Conservation (phyloP, 331 rosid genomes). For the Pyracantha coccinea region DNA sequence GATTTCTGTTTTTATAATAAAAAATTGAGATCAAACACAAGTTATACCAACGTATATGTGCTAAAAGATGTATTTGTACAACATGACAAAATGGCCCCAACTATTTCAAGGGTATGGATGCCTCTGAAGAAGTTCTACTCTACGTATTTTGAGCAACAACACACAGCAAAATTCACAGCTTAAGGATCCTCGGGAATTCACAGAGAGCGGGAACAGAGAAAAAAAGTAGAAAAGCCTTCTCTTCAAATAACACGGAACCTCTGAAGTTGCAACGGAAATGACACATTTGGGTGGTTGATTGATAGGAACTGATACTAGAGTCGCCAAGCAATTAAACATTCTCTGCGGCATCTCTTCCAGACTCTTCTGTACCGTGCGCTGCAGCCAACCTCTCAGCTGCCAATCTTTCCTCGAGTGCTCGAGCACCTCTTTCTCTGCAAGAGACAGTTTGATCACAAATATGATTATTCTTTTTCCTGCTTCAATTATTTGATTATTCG, state of each 20-base stretch:
- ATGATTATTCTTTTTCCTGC: neutral
- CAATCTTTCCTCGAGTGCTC: conserved; percentile 91
- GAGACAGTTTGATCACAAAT: conserved; percentile 6
- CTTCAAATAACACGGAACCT: conserved; percentile 22
- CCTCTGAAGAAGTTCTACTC: neutral
- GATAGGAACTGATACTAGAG: conserved; percentile 10
- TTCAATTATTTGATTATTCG: neutral
- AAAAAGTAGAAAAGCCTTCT: neutral
- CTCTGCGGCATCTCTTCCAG: conserved; percentile 37
- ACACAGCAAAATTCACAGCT: conserved; percentile 7
- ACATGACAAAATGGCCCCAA: neutral
- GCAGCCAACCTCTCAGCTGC: conserved; percentile 72
- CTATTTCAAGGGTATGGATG: neutral
- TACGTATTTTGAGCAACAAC: conserved; percentile 7
- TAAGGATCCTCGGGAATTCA: conserved; percentile 11
- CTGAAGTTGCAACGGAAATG: conserved; percentile 4
- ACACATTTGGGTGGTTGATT: conserved; percentile 17
- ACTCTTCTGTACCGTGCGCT: conserved; percentile 39
- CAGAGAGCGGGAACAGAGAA: neutral
- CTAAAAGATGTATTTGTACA: neutral
- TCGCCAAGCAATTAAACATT: conserved; percentile 40
- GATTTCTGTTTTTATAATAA: too few relatives aligned
- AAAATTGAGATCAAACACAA: too few relatives aligned
- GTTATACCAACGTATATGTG: neutral
- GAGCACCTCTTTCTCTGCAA: conserved; percentile 88